A percentile compares a stretch with the other conserved stretches of the same genome.
Conservation (phyloP, 441 rosid species). For the Populus hybrid region DNA sequence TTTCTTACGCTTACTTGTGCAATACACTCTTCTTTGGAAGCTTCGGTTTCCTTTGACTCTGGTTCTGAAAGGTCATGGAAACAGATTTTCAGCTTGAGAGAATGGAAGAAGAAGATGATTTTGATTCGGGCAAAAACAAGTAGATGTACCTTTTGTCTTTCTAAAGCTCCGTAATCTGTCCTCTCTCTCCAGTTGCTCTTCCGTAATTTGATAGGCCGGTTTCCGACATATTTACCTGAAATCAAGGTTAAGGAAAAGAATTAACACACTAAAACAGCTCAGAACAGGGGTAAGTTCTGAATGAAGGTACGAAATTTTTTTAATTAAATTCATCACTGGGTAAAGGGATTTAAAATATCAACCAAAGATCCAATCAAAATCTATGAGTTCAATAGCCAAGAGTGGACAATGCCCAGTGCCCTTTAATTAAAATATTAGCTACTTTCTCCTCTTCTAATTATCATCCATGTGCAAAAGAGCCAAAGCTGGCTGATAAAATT, state of each 20-base stretch:
- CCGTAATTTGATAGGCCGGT: slow-evolving; percentile 84
- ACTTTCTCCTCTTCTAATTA: no score
- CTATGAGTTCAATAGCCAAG: no score
- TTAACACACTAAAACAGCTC: background rate
- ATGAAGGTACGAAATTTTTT: no score
- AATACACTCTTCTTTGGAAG: slow-evolving; percentile 65
- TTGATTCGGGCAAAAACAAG: background rate
- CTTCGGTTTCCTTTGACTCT: slow-evolving; percentile 66
- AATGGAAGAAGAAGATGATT: background rate
- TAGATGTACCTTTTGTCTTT: slow-evolving; percentile 57
- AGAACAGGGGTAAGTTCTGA: no score
- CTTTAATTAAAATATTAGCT: no score
- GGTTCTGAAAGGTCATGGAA: slow-evolving; percentile 45
- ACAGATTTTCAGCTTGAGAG: background rate
- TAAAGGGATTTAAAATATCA: no score
- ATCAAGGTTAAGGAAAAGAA: background rate
- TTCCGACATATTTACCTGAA: slow-evolving; percentile 94
- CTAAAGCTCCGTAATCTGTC: slow-evolving; percentile 65
- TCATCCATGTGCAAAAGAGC: no score
- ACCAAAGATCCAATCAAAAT: no score
- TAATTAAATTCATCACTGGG: no score
- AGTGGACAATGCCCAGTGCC: no score
- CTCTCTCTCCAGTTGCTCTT: slow-evolving; percentile 98
- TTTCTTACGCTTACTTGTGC: slow-evolving; percentile 55
- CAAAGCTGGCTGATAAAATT: no score